Conservation (phyloP, 345 rosid species). For the Streptanthus diversifolius region DNA sequence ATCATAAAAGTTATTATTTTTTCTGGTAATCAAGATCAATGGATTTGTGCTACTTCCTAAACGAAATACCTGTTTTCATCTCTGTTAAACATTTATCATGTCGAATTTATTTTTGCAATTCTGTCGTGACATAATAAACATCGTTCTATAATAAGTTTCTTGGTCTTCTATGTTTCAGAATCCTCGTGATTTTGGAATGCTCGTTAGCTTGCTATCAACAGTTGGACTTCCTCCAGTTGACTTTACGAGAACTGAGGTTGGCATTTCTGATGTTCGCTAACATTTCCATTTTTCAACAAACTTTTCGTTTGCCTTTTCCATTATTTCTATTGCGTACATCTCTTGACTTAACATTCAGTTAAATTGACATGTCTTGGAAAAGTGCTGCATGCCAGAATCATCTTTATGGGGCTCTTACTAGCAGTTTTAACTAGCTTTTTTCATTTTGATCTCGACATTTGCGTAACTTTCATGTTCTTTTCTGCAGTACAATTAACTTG, state of each 20-base stretch:
- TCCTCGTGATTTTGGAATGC: conserved; percentile 54
- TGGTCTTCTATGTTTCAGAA: conserved; percentile 44
- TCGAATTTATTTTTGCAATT: background rate
- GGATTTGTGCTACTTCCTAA: background rate
- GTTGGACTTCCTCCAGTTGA: conserved; percentile 58
- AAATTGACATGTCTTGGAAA: conserved; percentile 4
- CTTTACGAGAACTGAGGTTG: conserved; percentile 59
- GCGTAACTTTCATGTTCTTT: background rate
- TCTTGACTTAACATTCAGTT: conserved; percentile 4
- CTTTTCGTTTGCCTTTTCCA: background rate
- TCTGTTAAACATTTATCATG: background rate
- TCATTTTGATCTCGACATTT: background rate
- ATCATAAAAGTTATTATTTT: background rate
- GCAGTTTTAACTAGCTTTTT: background rate
- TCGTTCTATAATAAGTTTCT: background rate
- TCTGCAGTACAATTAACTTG: conserved; percentile 4
- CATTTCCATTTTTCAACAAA: background rate
- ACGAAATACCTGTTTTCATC: background rate
- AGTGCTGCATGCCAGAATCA: background rate
- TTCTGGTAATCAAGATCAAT: background rate
- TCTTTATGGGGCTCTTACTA: background rate
- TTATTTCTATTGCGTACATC: background rate
- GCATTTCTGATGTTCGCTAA: conserved; percentile 23
- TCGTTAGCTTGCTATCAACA: conserved; percentile 53
- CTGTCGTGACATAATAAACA: background rate